phyloP scores from a whole-genome alignment of 1,284 basidiomycete genomes.

The Naganishia sp. region DNA sequence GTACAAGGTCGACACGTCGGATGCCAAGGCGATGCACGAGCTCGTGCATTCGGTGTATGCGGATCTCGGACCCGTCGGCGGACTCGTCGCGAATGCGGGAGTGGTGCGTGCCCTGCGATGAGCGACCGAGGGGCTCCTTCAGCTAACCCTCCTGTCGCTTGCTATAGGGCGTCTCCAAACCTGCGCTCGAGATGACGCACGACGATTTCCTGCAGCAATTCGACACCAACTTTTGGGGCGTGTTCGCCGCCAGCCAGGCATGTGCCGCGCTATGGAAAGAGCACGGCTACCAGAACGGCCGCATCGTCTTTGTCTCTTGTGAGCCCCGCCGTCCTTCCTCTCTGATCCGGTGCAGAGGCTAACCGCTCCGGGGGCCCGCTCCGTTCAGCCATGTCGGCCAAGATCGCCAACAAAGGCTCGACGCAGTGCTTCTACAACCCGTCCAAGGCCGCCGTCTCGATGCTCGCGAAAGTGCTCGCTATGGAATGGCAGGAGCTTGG shows the following conservation, averaged over 20 bases:
- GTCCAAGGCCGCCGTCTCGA: conserved; percentile 41
- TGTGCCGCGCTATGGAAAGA: conserved; percentile 43
- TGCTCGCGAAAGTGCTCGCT: conserved; percentile 41
- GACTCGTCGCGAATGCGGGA: conserved; percentile 44
- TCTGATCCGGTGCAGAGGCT: too few relatives aligned
- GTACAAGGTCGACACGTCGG: conserved; percentile 42
- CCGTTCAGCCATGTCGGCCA: conserved; percentile 38
- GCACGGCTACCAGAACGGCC: conserved; percentile 43
- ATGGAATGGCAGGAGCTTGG: conserved; percentile 47
- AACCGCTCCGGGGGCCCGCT: not conserved
- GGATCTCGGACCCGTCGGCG: conserved; percentile 44
- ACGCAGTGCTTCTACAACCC: conserved; percentile 44
- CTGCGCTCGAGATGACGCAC: conserved; percentile 42
- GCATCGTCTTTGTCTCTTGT: conserved; percentile 45
- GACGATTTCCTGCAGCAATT: conserved; percentile 41
- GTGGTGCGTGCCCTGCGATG: conserved; percentile 13
- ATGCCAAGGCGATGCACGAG: conserved; percentile 38
- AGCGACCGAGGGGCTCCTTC: not conserved
- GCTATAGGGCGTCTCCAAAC: conserved; percentile 38
- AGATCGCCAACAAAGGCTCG: conserved; percentile 40
- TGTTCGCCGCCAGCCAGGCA: conserved; percentile 41
- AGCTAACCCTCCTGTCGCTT: not conserved
- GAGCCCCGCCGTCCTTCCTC: conserved; percentile 11
- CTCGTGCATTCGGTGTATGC: conserved; percentile 39
- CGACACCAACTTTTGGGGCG: conserved; percentile 45